Evolutionary conservation across 2,329 filamentous ascomycete species (phyloP), one percentile per base, ranked within the genome.

Genomic region (Hymenotorrendiella dingleyae): DNA sequence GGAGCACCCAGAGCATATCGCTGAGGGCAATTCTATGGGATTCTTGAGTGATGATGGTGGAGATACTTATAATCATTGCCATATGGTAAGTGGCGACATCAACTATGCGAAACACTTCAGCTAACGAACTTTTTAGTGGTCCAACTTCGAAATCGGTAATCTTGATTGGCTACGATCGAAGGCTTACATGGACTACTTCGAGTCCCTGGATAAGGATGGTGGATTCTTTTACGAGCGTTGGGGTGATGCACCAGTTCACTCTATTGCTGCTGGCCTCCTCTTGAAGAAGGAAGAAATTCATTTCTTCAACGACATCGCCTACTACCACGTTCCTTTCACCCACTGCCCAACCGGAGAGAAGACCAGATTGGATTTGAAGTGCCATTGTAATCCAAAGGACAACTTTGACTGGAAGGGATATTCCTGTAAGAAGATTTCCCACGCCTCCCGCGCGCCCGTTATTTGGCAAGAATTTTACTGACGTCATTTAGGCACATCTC

Each of bases 341-440:
- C 93, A 98, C 67, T 98, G 93, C 67, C 93, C 93, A 2, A 95
- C 89, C 0, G 86, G 84, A 42, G 88, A 97, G 67, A 76, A 95
- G 68, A 80, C 77, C 41, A 80, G 90, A 52, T 66, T 90, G 42
- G 84, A 95, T 54, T 79, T 91, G 54, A 90, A 86, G 63, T 98
- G 93, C 67, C 84, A 90, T 66, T 98, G 93, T 70, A 89, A 98
- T 61, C 91, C 93, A 6, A 82, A 84, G 60, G 86, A 97, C 47
- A 98, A 98, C 72, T 98, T 98, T 73, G 93, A 98, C 68, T 98
- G 94, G 94, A 96, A 95, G 67, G 86, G 86, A 40, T 97, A 96
- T 65, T 95, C 88, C 64, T 97, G 90, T 94, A 78, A 72, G 86
- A 72, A 16, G 14, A 16, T 9, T 9, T n/a, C n/a, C n/a, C n/a